Evolutionary conservation across 2,329 filamentous ascomycete genomes (phyloP).

Genomic region (Fusarium devonianum): DNA sequence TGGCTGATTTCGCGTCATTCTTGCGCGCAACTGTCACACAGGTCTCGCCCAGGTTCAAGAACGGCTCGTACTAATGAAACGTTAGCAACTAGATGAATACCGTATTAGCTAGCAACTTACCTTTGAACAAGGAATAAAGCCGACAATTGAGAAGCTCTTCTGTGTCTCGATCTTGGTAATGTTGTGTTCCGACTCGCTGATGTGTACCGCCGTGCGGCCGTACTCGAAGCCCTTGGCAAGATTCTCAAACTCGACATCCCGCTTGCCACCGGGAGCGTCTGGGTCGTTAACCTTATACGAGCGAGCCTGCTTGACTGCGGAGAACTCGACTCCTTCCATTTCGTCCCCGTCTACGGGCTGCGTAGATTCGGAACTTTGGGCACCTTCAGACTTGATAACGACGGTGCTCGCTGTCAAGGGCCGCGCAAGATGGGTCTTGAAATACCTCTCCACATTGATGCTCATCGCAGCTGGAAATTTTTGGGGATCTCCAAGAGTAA

Average conservation of each 20-base stretch:
- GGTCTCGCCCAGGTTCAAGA: constrained; percentile 82
- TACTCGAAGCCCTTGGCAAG: constrained; percentile 96
- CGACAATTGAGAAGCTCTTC: constrained; percentile 80
- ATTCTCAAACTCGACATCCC: constrained; percentile 80
- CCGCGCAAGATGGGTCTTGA: constrained; percentile 79
- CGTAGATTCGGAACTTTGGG: constrained; percentile 57
- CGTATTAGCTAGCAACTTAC: constrained; percentile 51
- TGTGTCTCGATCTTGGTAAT: constrained; percentile 85
- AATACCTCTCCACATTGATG: constrained; percentile 91
- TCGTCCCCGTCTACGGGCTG: constrained; percentile 56
- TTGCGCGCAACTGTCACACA: constrained; percentile 80
- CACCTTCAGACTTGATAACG: constrained; percentile 62
- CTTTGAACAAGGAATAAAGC: constrained; percentile 79
- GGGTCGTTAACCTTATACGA: constrained; percentile 83
- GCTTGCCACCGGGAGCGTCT: constrained; percentile 76
- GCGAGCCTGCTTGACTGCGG: constrained; percentile 77
- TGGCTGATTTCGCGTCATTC: constrained; percentile 79
- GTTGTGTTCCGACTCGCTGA: constrained; percentile 84
- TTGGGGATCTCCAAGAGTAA: constrained; percentile 81
- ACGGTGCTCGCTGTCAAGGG: constrained; percentile 81
- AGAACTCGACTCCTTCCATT: constrained; percentile 64
- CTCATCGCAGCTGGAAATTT: constrained; percentile 76
- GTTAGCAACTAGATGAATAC: constrained; percentile 15
- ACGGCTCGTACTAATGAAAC: constrained; percentile 73
- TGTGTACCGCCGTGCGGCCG: constrained; percentile 88